phyloP scores from a whole-genome alignment of 805 yeast species.

The Myxozyma mucilagina region DNA sequence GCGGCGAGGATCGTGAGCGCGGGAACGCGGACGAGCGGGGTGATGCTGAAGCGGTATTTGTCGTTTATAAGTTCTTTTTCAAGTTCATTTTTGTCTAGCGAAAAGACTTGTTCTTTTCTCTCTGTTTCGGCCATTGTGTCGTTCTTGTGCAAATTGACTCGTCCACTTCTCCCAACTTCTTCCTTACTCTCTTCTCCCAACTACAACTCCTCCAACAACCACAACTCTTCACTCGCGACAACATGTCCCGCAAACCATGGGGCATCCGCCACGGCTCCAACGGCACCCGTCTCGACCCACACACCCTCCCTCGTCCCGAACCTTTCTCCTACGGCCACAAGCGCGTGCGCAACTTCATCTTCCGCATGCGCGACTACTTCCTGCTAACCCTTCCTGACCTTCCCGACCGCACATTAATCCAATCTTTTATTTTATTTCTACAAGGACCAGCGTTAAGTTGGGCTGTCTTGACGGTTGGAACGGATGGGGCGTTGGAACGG shows the following conservation, averaged over 20 bases:
- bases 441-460: constrained; percentile 5
- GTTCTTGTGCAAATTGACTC: neutral
- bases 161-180: neutral
- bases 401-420: constrained; percentile 7
- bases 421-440: constrained; percentile 4
- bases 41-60: constrained; percentile 9
- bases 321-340: constrained; percentile 10
- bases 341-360: constrained; percentile 6
- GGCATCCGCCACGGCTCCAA: constrained; percentile 1
- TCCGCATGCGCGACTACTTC: constrained; percentile 3
- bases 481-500: neutral
- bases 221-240: neutral
- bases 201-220: neutral
- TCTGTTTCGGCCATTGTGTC: neutral
- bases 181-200: neutral
- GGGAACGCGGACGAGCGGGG: constrained; percentile 16
- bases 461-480: constrained; percentile 1
- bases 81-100: neutral
- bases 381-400: neutral
- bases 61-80: neutral
- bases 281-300: neutral
- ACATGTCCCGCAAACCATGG: neutral
- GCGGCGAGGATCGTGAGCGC: constrained; percentile 3
- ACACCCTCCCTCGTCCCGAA: constrained; percentile 2
- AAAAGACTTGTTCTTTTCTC: neutral